Evolutionary conservation across 2,329 filamentous ascomycete species (phyloP).

Genomic region (Escovopsis sp.): DNA sequence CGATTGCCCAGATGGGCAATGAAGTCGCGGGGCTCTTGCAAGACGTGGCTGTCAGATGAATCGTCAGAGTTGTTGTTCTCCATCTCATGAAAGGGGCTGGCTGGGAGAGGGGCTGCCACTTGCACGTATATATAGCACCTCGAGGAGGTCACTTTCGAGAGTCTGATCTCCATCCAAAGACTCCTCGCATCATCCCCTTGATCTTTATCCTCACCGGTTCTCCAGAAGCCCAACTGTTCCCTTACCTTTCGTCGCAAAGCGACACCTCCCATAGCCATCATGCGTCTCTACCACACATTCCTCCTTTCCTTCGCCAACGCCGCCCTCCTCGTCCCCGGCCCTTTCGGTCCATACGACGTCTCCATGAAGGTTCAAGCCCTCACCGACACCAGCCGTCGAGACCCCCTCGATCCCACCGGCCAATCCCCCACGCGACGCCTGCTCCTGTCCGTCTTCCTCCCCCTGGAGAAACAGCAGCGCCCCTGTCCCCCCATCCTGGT

Average conservation of each 20-base stretch:
- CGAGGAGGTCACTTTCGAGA: too few relatives aligned
- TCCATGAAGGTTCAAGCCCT: slow-evolving; percentile 12
- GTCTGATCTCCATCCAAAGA: too few relatives aligned
- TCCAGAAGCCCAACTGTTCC: too few relatives aligned
- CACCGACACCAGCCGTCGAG: slow-evolving; percentile 17
- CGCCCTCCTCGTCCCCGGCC: slow-evolving; percentile 14
- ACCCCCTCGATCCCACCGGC: slow-evolving; percentile 19
- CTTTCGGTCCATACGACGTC: slow-evolving; percentile 17
- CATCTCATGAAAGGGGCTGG: too few relatives aligned
- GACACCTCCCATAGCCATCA: neutral
- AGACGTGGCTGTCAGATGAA: too few relatives aligned
- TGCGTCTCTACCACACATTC: slow-evolving; percentile 6
- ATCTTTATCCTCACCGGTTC: neutral
- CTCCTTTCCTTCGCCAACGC: slow-evolving; percentile 7
- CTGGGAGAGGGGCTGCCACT: too few relatives aligned
- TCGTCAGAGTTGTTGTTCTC: too few relatives aligned
- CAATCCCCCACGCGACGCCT: slow-evolving; percentile 10
- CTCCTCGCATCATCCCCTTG: neutral
- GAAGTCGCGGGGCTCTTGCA: too few relatives aligned
- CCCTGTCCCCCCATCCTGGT: slow-evolving; percentile 9
- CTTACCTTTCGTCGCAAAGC: too few relatives aligned
- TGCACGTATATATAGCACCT: neutral
- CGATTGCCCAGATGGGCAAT: too few relatives aligned
- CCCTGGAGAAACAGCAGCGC: slow-evolving; percentile 10
- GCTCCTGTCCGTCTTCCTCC: slow-evolving; percentile 18